Evolutionary conservation across 2,329 filamentous ascomycete species (phyloP).

Genomic region (Achaetomium macrosporum): DNA sequence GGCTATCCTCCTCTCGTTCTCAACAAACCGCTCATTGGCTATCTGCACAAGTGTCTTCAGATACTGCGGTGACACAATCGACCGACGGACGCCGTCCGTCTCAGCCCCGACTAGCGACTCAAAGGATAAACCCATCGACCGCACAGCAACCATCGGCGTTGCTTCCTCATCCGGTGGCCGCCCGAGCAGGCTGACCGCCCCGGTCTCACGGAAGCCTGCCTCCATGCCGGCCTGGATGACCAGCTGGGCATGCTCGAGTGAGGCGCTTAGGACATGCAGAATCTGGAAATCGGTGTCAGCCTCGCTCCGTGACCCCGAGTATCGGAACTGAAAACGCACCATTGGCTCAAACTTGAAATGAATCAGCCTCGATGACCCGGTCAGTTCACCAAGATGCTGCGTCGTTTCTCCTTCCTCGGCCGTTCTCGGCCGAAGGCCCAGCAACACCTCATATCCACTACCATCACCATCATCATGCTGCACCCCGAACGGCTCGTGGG

Average conservation of each 20-base stretch:
- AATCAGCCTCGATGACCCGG: slow-evolving; percentile 44
- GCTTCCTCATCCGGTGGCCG: slow-evolving; percentile 29
- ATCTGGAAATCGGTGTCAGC: slow-evolving; percentile 52
- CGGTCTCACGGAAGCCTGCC: slow-evolving; percentile 86
- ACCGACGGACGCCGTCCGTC: slow-evolving; percentile 33
- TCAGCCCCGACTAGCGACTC: slow-evolving; percentile 70
- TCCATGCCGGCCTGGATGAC: slow-evolving; percentile 70
- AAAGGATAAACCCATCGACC: slow-evolving; percentile 74
- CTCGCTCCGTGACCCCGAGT: not conserved
- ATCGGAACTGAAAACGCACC: slow-evolving; percentile 52
- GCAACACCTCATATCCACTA: slow-evolving; percentile 22
- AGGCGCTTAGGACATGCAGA: slow-evolving; percentile 77
- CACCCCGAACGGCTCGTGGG: slow-evolving; percentile 58
- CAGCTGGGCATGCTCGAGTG: slow-evolving; percentile 65
- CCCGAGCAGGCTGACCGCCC: slow-evolving; percentile 61
- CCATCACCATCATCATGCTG: not conserved
- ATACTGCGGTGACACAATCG: slow-evolving; percentile 60
- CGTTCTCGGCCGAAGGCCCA: slow-evolving; percentile 30
- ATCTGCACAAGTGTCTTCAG: slow-evolving; percentile 61
- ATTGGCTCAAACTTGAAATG: slow-evolving; percentile 94
- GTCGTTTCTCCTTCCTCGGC: slow-evolving; percentile 26
- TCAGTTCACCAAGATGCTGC: slow-evolving; percentile 11
- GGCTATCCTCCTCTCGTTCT: slow-evolving; percentile 62
- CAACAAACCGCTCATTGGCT: slow-evolving; percentile 66
- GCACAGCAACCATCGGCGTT: slow-evolving; percentile 74